Base-by-base conservation (phyloP, 768 basidiomycete species). In the Pulveroboletus frians region DNA sequence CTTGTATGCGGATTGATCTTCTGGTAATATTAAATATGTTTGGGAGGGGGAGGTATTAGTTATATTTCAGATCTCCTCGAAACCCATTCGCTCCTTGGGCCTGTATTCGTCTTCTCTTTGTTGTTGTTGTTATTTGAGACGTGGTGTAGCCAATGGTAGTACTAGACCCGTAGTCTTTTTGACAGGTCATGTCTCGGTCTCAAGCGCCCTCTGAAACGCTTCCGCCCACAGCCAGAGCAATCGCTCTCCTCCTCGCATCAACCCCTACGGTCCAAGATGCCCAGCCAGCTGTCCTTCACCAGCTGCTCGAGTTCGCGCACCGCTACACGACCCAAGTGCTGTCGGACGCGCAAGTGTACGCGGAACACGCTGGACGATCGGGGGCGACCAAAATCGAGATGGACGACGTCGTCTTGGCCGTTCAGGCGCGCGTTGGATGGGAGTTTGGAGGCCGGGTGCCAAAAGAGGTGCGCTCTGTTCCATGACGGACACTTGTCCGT, bases 361-460 rank as follows among this genome's bases (percentile, higher is more conserved):
- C 89, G 14, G 91, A 92, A 57, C 90, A 92, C 63, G 90, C 86
- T 17, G 86, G 87, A 13, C 76, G 83, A 38, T 65, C 80, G 3
- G 85, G 84, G 50, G 29, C 15, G 17, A 44, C 64, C 43, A 90
- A 86, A 70, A 74, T 92, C 47, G 89, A 91, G 55, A 79, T 84
- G 75, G 89, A 92, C 54, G 90, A 92, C 67, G 72, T 88, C 40
- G 77, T 80, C 4, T 74, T 92, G 35, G 88, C 89, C 2, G 84
- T 91, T 5, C 90, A 92, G 66, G 88, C 89, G 6, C 82, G 90
- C 49, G 91, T 92, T 4, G 91, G 90, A 37, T 92, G 91, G 91
- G 91, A 92, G 67, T 87, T 91, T 64, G 90, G 89, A 20, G 90
- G 91, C 6, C 77, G 89, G 34, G 81, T 92, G 26, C 90, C 90